These are phyloP conservation scores for Paecilomyces fulvus DNA, from an alignment of 2,329 filamentous ascomycete species.

Conservation along the genomic window DNA sequence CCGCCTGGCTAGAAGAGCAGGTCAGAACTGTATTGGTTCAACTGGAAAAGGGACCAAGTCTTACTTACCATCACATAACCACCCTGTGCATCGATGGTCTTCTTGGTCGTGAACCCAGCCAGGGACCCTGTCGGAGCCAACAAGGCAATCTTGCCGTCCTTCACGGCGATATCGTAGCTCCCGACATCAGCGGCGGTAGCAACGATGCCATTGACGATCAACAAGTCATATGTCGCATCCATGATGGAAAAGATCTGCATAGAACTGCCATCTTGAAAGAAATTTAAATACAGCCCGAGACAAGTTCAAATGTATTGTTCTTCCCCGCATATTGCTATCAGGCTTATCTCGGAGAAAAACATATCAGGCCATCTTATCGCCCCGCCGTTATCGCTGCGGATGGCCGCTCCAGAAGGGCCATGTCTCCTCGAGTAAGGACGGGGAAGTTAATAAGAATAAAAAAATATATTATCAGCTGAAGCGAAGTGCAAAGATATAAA, in stretches of 20 bases:
- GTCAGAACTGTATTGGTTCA: background rate
- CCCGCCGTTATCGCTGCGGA: background rate
- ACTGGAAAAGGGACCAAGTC: background rate
- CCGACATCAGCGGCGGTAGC: constrained; percentile 37
- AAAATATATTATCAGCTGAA: too few relatives aligned
- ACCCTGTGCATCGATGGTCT: constrained; percentile 36
- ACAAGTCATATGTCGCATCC: constrained; percentile 24
- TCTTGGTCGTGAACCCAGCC: constrained; percentile 15
- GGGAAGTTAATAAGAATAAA: too few relatives aligned
- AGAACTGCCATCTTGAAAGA: background rate
- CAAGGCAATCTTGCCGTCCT: constrained; percentile 35
- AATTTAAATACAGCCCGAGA: background rate
- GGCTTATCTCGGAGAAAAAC: background rate
- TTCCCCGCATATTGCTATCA: background rate
- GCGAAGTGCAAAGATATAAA: too few relatives aligned
- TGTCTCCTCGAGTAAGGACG: background rate
- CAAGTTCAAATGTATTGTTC: background rate
- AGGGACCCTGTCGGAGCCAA: constrained; percentile 33
- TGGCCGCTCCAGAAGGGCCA: background rate
- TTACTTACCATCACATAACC: constrained; percentile 34
- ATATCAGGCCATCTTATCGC: background rate
- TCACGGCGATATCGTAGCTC: constrained; percentile 35
- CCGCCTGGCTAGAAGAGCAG: constrained; percentile 29
- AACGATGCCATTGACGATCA: constrained; percentile 38
- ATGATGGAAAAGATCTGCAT: background rate